Evolutionary conservation across 805 yeast genomes (phyloP).

Genomic region (Metschnikowia matae): DNA sequence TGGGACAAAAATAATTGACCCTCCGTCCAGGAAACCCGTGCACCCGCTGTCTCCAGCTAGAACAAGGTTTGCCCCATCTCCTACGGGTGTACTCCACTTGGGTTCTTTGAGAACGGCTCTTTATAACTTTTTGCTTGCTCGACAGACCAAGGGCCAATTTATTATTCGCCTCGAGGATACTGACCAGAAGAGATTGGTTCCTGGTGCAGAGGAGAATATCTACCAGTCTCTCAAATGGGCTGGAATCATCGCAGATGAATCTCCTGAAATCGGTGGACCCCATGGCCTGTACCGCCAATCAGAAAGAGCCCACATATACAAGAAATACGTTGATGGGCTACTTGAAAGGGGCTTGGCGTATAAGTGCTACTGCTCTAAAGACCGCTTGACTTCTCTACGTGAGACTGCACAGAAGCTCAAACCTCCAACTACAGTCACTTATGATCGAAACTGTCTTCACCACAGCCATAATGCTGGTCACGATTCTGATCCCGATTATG

Average conservation of each 20-base stretch:
- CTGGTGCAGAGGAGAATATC: constrained; percentile 79
- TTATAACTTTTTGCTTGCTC: constrained; percentile 81
- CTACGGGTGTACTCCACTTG: constrained; percentile 91
- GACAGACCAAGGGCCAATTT: constrained; percentile 74
- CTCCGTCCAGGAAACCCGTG: constrained; percentile 8
- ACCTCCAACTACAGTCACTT: constrained; percentile 90
- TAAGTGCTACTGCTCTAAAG: constrained; percentile 81
- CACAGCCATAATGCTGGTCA: constrained; percentile 35
- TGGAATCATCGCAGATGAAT: constrained; percentile 73
- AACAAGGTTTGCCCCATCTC: constrained; percentile 96
- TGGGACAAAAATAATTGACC: neutral
- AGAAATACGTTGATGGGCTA: constrained; percentile 52
- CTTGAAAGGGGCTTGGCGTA: constrained; percentile 72
- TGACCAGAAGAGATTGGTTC: constrained; percentile 72
- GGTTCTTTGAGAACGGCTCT: constrained; percentile 93
- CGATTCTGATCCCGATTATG: constrained; percentile 43
- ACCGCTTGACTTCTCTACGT: constrained; percentile 62
- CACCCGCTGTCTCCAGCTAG: constrained; percentile 58
- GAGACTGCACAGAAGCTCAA: constrained; percentile 67
- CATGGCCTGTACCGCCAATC: constrained; percentile 83
- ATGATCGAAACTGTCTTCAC: constrained; percentile 74
- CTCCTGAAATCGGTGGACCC: constrained; percentile 58
- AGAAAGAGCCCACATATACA: constrained; percentile 66
- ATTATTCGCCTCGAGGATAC: constrained; percentile 88
- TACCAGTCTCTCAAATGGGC: constrained; percentile 77